Base-by-base conservation (phyloP, 495 filamentous ascomycete genomes). In the Penicillium antarcticum region DNA sequence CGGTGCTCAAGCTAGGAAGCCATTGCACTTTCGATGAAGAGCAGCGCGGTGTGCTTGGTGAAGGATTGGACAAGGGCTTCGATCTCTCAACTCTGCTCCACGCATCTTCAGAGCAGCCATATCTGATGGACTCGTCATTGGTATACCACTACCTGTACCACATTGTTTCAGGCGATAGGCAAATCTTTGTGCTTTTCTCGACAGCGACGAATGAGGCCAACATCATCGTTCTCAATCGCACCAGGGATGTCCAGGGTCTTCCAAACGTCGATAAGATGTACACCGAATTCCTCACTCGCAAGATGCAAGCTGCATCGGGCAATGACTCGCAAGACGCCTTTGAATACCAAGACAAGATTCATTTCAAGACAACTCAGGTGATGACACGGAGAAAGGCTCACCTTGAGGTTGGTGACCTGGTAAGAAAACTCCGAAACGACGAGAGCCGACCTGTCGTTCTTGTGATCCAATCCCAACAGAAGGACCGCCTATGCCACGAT, bases 241-340 rank as follows among this genome's bases (percentile, higher is more conserved):
- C 78, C 13, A 84, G 83, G 51, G 89, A 94, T 56, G 74, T 81
- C n/a, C 85, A 91, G 56, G 86, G 88, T 16, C 69, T 97, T 31
- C 95, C 94, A 2, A 97, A 96, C 52, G 80, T 96, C 36, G 86
- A 89, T 53, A 95, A 89, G 64, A 83, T 96, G 26, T 99, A 99
- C 68, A 67, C 78, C n/a, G 92, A 97, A 19, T 77, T 87, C 52
- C 73, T 89, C 10, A 60, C 75, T 4, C 77, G 80, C 48, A 83
- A 84, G 53, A 61, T 83, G 43, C 80, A 90, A 57, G 87, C 91
- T 53, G 74, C 77, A 6, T 73, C 77, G 17, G 86, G 81, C 3
- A 76, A 86, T 34, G 76, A 79, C 36, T 87, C 91, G 80, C 87
- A 94, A 63, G 81, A 82, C 33, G 83, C 84, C 49, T 87, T 99